Percentiles rank a stretch among this genome's conserved stretches.
phyloP scores from a whole-genome alignment of 1,139 yeast genomes.

The Suhomyces bribrorum region DNA sequence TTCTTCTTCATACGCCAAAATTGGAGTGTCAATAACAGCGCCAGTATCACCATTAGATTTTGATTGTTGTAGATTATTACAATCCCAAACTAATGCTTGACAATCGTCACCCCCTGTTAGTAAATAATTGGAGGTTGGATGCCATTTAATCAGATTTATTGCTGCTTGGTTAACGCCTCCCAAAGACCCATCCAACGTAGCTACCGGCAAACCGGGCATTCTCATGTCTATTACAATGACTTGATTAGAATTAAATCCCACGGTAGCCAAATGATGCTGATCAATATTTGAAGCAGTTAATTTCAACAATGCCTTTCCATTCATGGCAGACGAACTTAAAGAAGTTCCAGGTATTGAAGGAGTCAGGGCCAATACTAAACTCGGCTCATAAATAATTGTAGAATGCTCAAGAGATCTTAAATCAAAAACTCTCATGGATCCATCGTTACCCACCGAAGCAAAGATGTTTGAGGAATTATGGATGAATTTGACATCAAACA shows the following conservation, averaged over 20 bases:
- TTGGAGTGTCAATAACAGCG: conserved; percentile 43
- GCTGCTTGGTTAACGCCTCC: conserved; percentile 49
- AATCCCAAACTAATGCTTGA: conserved; percentile 86
- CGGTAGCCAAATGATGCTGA: conserved; percentile 75
- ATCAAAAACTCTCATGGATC: conserved; percentile 90
- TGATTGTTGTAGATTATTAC: conserved; percentile 31
- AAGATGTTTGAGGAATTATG: conserved; percentile 76
- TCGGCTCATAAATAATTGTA: conserved; percentile 83
- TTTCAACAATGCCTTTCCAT: conserved; percentile 66
- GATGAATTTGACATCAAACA: conserved; percentile 85
- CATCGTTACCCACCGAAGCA: conserved; percentile 94
- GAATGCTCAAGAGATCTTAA: conserved; percentile 88
- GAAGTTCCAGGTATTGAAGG: conserved; percentile 9
- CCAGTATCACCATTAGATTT: conserved; percentile 17
- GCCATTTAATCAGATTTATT: conserved; percentile 80
- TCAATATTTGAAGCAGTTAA: conserved; percentile 79
- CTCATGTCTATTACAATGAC: conserved; percentile 80
- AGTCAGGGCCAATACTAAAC: conserved; percentile 10
- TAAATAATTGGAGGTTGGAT: conserved; percentile 68
- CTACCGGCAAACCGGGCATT: conserved; percentile 81
- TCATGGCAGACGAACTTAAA: conserved; percentile 17
- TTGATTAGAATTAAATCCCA: conserved; percentile 68
- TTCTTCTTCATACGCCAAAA: conserved; percentile 57
- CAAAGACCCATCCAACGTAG: conserved; percentile 66
- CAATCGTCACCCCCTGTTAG: conserved; percentile 89